Base-by-base conservation (phyloP, 352 stramenopile species). In the Saprolegnia parasitica region DNA sequence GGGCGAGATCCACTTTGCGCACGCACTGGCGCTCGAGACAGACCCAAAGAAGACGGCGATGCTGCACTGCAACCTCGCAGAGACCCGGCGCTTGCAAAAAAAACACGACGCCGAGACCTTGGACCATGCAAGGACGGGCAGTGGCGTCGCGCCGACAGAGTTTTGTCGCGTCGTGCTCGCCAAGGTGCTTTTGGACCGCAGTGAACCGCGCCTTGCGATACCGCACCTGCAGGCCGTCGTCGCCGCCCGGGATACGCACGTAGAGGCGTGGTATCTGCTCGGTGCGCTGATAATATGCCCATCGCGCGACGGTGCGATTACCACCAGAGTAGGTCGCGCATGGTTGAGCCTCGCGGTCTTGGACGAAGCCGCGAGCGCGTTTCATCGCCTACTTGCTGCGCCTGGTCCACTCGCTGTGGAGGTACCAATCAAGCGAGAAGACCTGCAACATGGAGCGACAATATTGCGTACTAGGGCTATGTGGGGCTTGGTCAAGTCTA, bases 61-160 rank as follows among this genome's bases (percentile, higher is more conserved):
- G 54, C 40, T 52, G 11, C 46, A 70, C 32, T 70, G 63, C 63
- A 70, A 70, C 50, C 50, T 70, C 21, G 63, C 63, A 37, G 63
- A 70, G 23, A 54, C 63, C 9, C 50, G 24, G 6, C 63, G 63
- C n/a, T 39, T 55, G 39, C 52, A 60, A 9, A 8, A 40, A 9
- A 60, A 60, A 60, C n/a, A 42, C 35, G 52, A 60, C 35, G 11
- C 4, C 3, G 13, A 13, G 13, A 60, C 52, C 24, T 15, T 60
- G 11, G 24, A 42, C 52, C 52, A 60, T 24, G 52, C 52, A 40
- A 16, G 24, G 3, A 60, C 52, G 52, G 35, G 52, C 3, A 11
- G 1, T 16, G 4, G 13, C 35, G 13, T 49, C 13, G 13, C 11
- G 3, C 42, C 42, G 42, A 49, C 58, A 13, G 58, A 54, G 24